Base-by-base conservation (phyloP, 805 yeast genomes). In the Starmerella stigmatis region DNA sequence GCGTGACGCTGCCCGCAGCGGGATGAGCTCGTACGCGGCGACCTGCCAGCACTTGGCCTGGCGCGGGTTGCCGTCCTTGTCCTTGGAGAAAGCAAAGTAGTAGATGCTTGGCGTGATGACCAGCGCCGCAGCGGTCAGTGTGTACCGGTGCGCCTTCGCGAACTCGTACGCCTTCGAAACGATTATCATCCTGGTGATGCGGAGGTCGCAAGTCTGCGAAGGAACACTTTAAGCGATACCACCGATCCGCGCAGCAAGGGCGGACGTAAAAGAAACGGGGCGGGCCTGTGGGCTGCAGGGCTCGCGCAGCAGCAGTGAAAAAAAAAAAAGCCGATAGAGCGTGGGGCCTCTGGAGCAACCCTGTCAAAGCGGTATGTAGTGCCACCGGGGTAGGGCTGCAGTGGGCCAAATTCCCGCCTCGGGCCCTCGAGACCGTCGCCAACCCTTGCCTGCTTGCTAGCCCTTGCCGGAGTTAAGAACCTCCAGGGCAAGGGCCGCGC, bases 1-100 rank as follows among this genome's bases (percentile, higher is more conserved):
- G 50, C 99, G 74, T 0, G 96, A 86, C 27, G 86, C 70, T 1
- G 95, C 83, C 60, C 88, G 86, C 60, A 92, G 72, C 1, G 99
- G 99, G 38, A 92, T 69, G 2, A 96, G 79, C 3, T 86, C 77
- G 64, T 92, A 92, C 25, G 92, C 81, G 58, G 85, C 88, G 46
- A 89, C 74, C 33, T 81, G 79, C 96, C 96, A 88, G 8, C 94
- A 81, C 52, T 77, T 79, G 6, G 75, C 74, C 8, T 86, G 88
- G 54, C 40, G 41, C 9, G 51, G 54, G 37, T 45, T 41, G 12
- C 53, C 54, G 10, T 49, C 49, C 12, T 31, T 20, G 34, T 51
- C 49, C 33, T 37, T 44, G 21, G 54, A 45, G 17, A 33, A 38
- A 9, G 49, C 49, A 1, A 47, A 11, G 16, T 22, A 32, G 32